Evolutionary conservation across 2,329 filamentous ascomycete species (phyloP).

Genomic region (Balansia obtecta): DNA sequence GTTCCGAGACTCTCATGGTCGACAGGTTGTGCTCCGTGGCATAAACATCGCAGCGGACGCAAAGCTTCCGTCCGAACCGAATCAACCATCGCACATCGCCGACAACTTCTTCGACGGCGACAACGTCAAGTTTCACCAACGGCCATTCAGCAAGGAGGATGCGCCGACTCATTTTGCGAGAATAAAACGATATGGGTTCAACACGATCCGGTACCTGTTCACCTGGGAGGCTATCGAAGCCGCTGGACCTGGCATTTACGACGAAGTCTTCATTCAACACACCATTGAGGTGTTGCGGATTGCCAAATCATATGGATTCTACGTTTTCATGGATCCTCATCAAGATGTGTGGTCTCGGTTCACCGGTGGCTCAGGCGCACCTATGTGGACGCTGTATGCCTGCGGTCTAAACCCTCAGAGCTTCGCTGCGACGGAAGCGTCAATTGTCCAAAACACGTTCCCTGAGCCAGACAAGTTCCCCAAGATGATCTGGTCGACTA

Average conservation of each 20-base stretch:
- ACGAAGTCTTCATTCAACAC: conserved; percentile 85
- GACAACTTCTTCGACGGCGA: conserved; percentile 88
- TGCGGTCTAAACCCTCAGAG: conserved; percentile 78
- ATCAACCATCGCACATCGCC: conserved; percentile 66
- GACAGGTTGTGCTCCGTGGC: conserved; percentile 79
- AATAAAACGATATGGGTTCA: conserved; percentile 83
- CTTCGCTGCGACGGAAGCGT: conserved; percentile 79
- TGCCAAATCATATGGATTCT: conserved; percentile 85
- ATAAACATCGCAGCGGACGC: conserved; percentile 89
- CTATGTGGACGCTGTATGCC: conserved; percentile 96
- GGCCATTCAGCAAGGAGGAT: conserved; percentile 74
- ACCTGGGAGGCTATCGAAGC: conserved; percentile 99
- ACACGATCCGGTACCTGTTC: conserved; percentile 91
- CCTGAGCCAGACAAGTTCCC: conserved; percentile 75
- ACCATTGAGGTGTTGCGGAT: conserved; percentile 75
- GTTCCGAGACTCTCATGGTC: conserved; percentile 70
- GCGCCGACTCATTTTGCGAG: conserved; percentile 78
- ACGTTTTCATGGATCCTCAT: conserved; percentile 96
- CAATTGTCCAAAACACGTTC: conserved; percentile 90
- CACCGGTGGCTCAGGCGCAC: conserved; percentile 86
- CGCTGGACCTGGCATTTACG: conserved; percentile 78
- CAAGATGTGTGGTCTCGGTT: conserved; percentile 98
- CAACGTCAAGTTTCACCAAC: conserved; percentile 73
- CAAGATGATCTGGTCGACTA: conserved; percentile 99
- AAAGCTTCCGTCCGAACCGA: conserved; percentile 74